Conservation (phyloP, 768 basidiomycete genomes). For the Termitomyces titanicus region DNA sequence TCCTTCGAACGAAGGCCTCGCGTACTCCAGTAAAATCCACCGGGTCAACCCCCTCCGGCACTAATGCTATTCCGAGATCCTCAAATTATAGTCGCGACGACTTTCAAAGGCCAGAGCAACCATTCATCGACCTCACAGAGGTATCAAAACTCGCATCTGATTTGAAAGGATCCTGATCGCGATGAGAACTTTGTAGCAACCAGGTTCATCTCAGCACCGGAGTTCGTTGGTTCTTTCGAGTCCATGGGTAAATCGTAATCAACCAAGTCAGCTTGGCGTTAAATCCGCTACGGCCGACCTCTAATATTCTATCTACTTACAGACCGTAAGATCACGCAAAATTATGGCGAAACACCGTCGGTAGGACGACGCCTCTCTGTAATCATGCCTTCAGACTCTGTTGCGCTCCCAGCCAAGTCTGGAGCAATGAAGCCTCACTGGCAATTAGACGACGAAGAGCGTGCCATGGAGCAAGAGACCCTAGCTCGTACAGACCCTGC, state of each 20-base stretch:
- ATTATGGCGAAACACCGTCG: not conserved
- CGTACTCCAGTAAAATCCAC: slow-evolving; percentile 1
- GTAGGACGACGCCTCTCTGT: slow-evolving; percentile 8
- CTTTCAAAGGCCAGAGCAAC: not conserved
- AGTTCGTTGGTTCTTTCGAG: not conserved
- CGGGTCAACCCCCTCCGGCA: not conserved
- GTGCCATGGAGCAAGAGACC: slow-evolving; percentile 3
- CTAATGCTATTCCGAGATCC: not conserved
- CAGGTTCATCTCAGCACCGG: not conserved
- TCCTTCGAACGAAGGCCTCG: not conserved
- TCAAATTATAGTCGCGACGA: not conserved
- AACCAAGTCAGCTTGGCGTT: slow-evolving; percentile 8
- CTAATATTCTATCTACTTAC: not conserved
- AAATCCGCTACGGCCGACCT: not conserved
- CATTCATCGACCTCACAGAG: not conserved
- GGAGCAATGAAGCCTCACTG: slow-evolving; percentile 11
- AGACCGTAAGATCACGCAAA: slow-evolving; percentile 7
- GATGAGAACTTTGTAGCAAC: not conserved
- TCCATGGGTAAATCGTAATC: not conserved
- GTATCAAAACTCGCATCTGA: not conserved
- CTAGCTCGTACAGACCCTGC: not conserved
- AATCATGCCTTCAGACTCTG: slow-evolving; percentile 5
- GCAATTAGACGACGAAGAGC: slow-evolving; percentile 15
- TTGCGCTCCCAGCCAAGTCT: slow-evolving; percentile 7
- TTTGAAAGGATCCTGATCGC: not conserved